Evolutionary conservation across 2,329 filamentous ascomycete species (phyloP), one percentile per base, ranked within the genome.

Genomic region (Talaromyces sp.): DNA sequence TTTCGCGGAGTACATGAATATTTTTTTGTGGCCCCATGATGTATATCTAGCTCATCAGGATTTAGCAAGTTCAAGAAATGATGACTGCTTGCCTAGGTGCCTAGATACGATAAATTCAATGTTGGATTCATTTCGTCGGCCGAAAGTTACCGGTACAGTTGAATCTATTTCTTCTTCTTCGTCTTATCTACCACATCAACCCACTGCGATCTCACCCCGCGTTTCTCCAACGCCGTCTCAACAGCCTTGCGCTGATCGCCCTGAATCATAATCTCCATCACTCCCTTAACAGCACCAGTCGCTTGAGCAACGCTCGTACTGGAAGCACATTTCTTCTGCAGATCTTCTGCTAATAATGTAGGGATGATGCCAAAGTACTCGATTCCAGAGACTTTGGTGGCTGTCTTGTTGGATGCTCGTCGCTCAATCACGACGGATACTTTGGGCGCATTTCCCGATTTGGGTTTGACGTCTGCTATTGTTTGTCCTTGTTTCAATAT

Each of bases 191-290:
- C 70, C n/a, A 86, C 74, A 45, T 85, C 82, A 28, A 88, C 75
- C 82, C 84, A 87, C 61, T 80, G 78, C 59, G 72, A 75, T 58
- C 78, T 78, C 3, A 89, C 75, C 0, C 86, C 86, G 60, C 84
- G 77, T 67, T 78, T 80, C 60, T 79, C 79, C 63, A 89, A 69
- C 28, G 84, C 82, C 64, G 81, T 82, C 48, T 84, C 74, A 17
- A 88, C 76, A 15, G 80, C 81, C 61, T 82, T 81, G 58, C 80
- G 81, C 73, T 88, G 85, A 60, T 85, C 84, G 1, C 86, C 86
- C 65, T 89, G 86, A 3, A 88, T 79, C 73, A 87, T 77, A 19
- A 89, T 80, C 68, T 88, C 86, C 80, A 87, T 81, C 2, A 86
- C 75, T 0, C 84, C 83, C 63, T 81, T 82, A 63, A 84, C 83